Base-by-base conservation (phyloP, 805 yeast species). In the Metschnikowia colocasiae region DNA sequence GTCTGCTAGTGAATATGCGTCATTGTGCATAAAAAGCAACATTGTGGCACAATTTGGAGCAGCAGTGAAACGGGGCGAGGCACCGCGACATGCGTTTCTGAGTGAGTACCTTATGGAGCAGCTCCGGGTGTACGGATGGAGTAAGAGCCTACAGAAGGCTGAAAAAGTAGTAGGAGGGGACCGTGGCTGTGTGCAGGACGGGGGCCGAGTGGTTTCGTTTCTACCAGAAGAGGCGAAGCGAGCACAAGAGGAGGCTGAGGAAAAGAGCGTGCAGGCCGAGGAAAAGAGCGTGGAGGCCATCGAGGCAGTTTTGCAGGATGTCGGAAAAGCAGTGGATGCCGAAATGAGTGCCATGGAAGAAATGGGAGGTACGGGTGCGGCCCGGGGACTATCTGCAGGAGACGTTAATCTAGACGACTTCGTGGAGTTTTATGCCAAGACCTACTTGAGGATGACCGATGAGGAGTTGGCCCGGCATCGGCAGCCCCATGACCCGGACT, bases 371-470 rank as follows among this genome's bases (percentile, higher is more conserved):
- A 29, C 33, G 42, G 42, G 27, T 39, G 42, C 22, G 16, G 23
- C 6, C 23, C 6, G 6, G 13, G 22, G 8, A 8, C 12, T 22
- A n/a, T 6, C 8, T 29, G 42, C 50, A 7, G 49, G 31, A 5
- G 47, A 45, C 9, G 31, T 52, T 4, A 51, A 52, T 34, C 40
- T 52, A 22, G 55, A 52, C 38, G 55, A 52, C 31, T 52, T 52
- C 15, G 46, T 52, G n/a, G 55, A 52, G 39, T 52, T 43, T 25
- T 52, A 47, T 27, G 55, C 55, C 29, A 35, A 16, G 19, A 45
- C 47, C 7, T 50, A 47, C 30, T 26, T 52, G 32, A 45, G 49
- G 5, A 47, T 41, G 31, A 26, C 30, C 15, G 48, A 44, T 7
- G 40, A 41, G 5, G 51, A 52, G 25, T 43, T 52, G 18, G 27